Base-by-base conservation (phyloP, 768 basidiomycete species). In the Pisolithus albus region DNA sequence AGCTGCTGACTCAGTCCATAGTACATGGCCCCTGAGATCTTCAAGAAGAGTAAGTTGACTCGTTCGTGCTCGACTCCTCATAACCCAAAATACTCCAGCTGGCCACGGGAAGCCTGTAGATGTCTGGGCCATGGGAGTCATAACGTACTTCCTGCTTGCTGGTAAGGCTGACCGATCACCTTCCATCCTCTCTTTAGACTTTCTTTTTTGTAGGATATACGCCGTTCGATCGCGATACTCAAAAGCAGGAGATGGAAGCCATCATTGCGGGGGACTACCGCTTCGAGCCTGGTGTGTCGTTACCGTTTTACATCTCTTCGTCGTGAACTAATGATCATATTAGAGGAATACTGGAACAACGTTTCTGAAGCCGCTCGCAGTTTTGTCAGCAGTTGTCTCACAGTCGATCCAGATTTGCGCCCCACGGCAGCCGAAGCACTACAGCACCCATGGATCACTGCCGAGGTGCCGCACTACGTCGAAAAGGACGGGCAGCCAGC, bases 1-100 rank as follows among this genome's bases (percentile, higher is more conserved):
- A 40, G 7, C 21, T 23, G 26, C 56, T 56, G 52, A 62, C 19
- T 36, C 49, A 19, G 24, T 40, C 18, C 45, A 28, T 56, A 88
- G 78, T 94, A 94, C 67, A 93, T 92, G 88, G 90, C 95, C 3
- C 94, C 94, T 0, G 94, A 99, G 67, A 95, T 96, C 56, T 95
- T 95, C 76, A 82, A 84, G 67, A 92, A 91, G 69, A 81, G 87
- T 91, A 55, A 37, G 82, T 70, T 3, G 15, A 46, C 2, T 10
- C 19, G 13, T 46, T 37, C 5, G 47, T 43, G n/a, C 8, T 7
- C 30, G 19, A 13, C 9, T 44, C 23, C 7, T 21, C 51, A 37
- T 40, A 30, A 40, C 39, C 56, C 46, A 56, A 24, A 16, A 26
- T 24, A 8, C 41, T 49, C 28, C 62, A 88, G 87, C 84, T 50